Conservation (phyloP, 2,329 filamentous ascomycete species). For the Pestalotiopsis sp. region DNA sequence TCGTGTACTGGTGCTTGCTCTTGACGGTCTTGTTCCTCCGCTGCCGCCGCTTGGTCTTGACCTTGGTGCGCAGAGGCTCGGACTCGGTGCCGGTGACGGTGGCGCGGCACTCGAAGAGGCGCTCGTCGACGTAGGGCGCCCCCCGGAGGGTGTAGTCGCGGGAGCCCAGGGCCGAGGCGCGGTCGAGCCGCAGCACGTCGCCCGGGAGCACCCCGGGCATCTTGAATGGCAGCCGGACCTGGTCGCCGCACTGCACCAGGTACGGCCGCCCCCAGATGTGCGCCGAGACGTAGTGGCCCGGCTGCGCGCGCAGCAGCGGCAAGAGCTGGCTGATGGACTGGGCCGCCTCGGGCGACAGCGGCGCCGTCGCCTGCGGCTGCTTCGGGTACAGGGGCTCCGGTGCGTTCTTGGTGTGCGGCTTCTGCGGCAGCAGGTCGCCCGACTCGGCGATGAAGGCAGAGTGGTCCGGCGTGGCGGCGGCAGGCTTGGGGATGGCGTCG, state of each 20-base stretch:
- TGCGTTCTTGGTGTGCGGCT: conserved; percentile 6
- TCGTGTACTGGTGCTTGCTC: conserved; percentile 91
- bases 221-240: conserved; percentile 75
- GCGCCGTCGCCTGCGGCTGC: conserved; percentile 24
- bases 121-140: conserved; percentile 78
- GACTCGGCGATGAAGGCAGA: conserved; percentile 11
- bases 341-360: conserved; percentile 49
- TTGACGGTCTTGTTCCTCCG: conserved; percentile 72
- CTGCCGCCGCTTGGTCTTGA: conserved; percentile 81
- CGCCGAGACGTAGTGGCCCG: conserved; percentile 75
- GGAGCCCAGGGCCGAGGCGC: conserved; percentile 79
- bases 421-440: conserved; percentile 16
- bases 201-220: conserved; percentile 78
- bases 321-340: conserved; percentile 54
- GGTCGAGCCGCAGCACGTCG: conserved; percentile 85
- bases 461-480: conserved; percentile 20
- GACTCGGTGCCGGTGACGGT: conserved; percentile 83
- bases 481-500: conserved; percentile 7
- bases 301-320: conserved; percentile 72
- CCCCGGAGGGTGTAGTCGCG: conserved; percentile 90
- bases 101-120: conserved; percentile 82
- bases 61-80: conserved; percentile 74
- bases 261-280: conserved; percentile 82
- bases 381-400: conserved; percentile 14
- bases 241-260: conserved; percentile 76